Evolutionary conservation across 495 filamentous ascomycete species (phyloP).

Genomic region (Penicillium malachiteum): DNA sequence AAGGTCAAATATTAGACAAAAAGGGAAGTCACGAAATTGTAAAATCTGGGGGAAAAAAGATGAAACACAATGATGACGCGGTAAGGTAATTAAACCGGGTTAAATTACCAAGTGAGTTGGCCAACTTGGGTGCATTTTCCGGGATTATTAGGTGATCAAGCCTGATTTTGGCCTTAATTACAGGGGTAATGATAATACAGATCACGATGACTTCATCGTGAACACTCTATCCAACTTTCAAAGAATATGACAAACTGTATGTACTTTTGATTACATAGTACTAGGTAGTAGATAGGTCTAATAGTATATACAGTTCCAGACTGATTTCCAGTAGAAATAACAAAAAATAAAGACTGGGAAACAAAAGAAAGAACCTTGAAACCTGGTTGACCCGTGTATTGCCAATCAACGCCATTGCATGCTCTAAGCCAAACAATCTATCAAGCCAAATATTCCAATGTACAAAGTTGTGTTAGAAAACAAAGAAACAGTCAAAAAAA

Average conservation of each 20-base stretch:
- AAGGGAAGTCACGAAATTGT: neutral
- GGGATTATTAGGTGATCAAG: neutral
- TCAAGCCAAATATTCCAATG: neutral
- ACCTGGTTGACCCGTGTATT: constrained; percentile 7
- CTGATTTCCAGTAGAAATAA: neutral
- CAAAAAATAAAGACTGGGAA: constrained; percentile 4
- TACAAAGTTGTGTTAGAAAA: neutral
- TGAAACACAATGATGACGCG: constrained; percentile 12
- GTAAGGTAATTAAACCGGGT: constrained; percentile 4
- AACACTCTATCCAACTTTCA: neutral
- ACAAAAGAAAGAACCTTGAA: neutral
- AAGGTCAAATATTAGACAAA: neutral
- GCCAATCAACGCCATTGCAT: constrained; percentile 11
- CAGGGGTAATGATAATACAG: neutral
- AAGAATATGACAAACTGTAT: neutral
- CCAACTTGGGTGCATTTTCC: neutral
- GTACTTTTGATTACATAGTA: neutral
- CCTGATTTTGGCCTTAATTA: neutral
- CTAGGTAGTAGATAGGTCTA: too few species aligned
- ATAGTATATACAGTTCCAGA: neutral
- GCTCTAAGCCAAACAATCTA: constrained; percentile 3
- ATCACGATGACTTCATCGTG: constrained; percentile 23
- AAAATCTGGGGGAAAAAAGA: constrained; percentile 3
- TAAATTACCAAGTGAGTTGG: neutral
- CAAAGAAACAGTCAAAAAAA: neutral